Base-by-base conservation (phyloP, 2,329 filamentous ascomycete species). In the Cryphonectria naterciae region DNA sequence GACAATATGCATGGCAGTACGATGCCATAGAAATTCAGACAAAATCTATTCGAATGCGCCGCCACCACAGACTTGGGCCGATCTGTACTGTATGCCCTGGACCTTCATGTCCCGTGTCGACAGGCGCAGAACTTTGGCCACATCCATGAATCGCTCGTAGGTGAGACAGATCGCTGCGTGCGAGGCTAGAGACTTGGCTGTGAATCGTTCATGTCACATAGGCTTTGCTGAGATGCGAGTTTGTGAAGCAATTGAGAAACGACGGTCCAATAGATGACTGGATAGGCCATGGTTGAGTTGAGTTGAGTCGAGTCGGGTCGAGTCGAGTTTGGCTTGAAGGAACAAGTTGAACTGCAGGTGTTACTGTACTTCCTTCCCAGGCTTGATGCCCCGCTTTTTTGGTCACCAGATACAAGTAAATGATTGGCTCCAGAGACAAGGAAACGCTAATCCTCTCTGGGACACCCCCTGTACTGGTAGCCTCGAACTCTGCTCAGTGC, bases 401-500 rank as follows among this genome's bases (percentile, higher is more conserved):
- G 32, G 32, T 17, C 15, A 15, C 39, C 1, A 22, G n/a, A 15
- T 43, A 2, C 19, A 22, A 28, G n/a, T 32, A 6, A 11, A 8
- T 66, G 22, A 67, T 62, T 67, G 63, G 56, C 43, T 54, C 35
- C 2, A 28, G 1, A 54, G 17, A 19, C 35, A 2, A 6, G 25
- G 3, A 6, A 43, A 19, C 54, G 63, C 63, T 62, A 62, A 5
- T 2, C 35, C 39, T 56, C 37, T 32, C 15, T 28, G 4, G 54
- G 54, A 28, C n/a, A 8, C 39, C 39, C 61, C 37, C 39, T 64
- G 61, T 63, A 35, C 41, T 41, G 56, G 58, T n/a, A 61, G 58
- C 64, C 13, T 41, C 54, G 54, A 56, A 54, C 52, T 56, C 52
- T 28, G 19, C 43, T 46, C 43, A 22, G 10, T 56, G 52, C 52